Base-by-base conservation (phyloP, 148 eudicot genomes). In the Amaranthus palmeri region DNA sequence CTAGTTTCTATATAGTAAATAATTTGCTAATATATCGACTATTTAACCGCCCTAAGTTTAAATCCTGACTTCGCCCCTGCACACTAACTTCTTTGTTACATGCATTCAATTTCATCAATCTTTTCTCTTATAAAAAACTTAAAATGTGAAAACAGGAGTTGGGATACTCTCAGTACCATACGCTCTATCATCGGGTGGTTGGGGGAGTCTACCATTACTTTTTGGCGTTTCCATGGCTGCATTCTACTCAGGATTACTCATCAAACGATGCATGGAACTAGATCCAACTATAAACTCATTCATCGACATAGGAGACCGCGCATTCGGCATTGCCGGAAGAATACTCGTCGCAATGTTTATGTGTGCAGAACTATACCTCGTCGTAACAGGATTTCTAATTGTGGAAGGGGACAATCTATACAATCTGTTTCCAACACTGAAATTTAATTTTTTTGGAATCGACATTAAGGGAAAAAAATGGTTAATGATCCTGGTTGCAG, bases 361-460 rank as follows among this genome's bases (percentile, higher is more conserved):
- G 87, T 78, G 80, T 65, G 57, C 65, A 56, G 85, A 84, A 67
- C 73, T 84, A 17, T 81, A 81, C 72, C 45, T 81, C 25, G 85
- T 84, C 3, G 87, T 76, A 4, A 79, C 81, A 2, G 85, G 87
- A 9, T 81, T 84, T 72, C 45, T 81, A 50, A 84, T 84, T 47
- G 60, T 84, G 14, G 87, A 84, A 84, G 85, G 87, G 7, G 87
- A 84, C 51, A 84, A 84, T 55, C 69, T 84, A 49, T 47, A 79
- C 7, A 84, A 81, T 12, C 12, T 84, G 0, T 71, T 72, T 49
- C 85, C 87, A 4, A 44, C 67, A 3, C 14, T 63, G 61, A 56
- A 63, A 51, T 45, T 81, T 4, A 65, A 71, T 10, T 14, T 75
- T 8, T 65, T n/a, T 51, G 83, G 83, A 3, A 25, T 79, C 47